phyloP scores from a whole-genome alignment of 2,329 filamentous ascomycete genomes.

The Pleurostoma richardsiae region DNA sequence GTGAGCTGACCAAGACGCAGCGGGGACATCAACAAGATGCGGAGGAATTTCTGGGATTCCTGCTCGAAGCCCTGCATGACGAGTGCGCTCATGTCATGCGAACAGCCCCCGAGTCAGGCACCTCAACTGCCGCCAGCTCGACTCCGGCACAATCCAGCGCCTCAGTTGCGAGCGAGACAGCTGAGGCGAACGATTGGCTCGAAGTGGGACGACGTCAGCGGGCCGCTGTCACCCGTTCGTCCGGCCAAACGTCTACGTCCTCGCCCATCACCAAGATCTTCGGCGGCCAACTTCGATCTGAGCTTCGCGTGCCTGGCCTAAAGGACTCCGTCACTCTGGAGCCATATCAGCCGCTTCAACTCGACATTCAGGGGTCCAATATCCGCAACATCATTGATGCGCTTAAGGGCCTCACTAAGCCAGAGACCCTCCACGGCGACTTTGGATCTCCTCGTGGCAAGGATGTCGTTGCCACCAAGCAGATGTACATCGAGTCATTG shows the following conservation, averaged over 20 bases:
- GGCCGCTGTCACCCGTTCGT: constrained; percentile 77
- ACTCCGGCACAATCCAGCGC: constrained; percentile 35
- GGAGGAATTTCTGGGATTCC: constrained; percentile 91
- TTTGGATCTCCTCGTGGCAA: constrained; percentile 76
- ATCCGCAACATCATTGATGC: constrained; percentile 91
- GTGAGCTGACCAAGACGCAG: constrained; percentile 35
- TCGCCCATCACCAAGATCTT: constrained; percentile 94
- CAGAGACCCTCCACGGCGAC: constrained; percentile 80
- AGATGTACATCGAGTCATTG: constrained; percentile 87
- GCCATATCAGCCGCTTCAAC: constrained; percentile 88
- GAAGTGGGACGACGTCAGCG: constrained; percentile 94
- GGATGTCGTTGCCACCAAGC: constrained; percentile 78
- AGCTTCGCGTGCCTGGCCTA: constrained; percentile 78
- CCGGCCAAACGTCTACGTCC: constrained; percentile 64
- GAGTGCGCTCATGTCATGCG: constrained; percentile 80
- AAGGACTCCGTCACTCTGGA: constrained; percentile 91
- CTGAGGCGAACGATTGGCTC: constrained; percentile 64
- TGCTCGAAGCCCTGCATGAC: constrained; percentile 88
- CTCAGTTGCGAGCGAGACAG: constrained; percentile 16
- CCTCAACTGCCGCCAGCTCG: constrained; percentile 28
- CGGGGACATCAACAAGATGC: constrained; percentile 97
- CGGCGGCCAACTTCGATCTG: constrained; percentile 83
- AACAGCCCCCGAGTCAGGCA: constrained; percentile 29
- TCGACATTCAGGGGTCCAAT: constrained; percentile 85
- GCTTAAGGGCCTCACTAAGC: constrained; percentile 74